Conservation (phyloP, 768 basidiomycete species). For the Strobilomyces dryophilus region DNA sequence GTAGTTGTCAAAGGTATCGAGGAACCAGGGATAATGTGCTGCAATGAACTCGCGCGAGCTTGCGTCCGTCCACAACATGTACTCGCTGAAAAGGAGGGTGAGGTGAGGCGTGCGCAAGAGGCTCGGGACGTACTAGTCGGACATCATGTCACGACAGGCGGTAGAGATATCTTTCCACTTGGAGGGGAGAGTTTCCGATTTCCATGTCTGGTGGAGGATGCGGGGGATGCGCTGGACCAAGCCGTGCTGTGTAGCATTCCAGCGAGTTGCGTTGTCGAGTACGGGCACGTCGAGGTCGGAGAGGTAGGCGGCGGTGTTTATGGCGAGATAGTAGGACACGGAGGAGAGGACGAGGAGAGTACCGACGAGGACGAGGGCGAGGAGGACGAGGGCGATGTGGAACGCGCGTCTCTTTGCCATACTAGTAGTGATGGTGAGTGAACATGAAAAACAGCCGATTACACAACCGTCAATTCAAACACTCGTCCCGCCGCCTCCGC, state of each 20-base stretch:
- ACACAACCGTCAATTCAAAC: constrained; percentile 40
- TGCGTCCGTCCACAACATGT: constrained; percentile 97
- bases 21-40: constrained; percentile 84
- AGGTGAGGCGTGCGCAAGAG: constrained; percentile 9
- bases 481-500: constrained; percentile 42
- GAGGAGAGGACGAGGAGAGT: constrained; percentile 91
- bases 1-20: constrained; percentile 91
- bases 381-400: constrained; percentile 45
- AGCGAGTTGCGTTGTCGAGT: constrained; percentile 50
- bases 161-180: constrained; percentile 80
- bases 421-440: constrained; percentile 3
- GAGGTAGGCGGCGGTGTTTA: constrained; percentile 75
- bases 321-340: constrained; percentile 84
- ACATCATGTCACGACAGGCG: constrained; percentile 86
- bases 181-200: constrained; percentile 77
- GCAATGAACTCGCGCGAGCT: constrained; percentile 87
- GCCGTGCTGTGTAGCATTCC: constrained; percentile 60
- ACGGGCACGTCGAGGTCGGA: constrained; percentile 70
- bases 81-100: constrained; percentile 56
- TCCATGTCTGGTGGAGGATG: constrained; percentile 99
- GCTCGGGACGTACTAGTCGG: constrained; percentile 78
- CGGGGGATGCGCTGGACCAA: constrained; percentile 78
- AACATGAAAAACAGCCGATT: background rate
- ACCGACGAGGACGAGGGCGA: constrained; percentile 78
- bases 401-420: constrained; percentile 46